These are phyloP conservation scores for Botrytis elliptica DNA, from an alignment of 2,329 filamentous ascomycete genomes.

Conservation along the genomic window DNA sequence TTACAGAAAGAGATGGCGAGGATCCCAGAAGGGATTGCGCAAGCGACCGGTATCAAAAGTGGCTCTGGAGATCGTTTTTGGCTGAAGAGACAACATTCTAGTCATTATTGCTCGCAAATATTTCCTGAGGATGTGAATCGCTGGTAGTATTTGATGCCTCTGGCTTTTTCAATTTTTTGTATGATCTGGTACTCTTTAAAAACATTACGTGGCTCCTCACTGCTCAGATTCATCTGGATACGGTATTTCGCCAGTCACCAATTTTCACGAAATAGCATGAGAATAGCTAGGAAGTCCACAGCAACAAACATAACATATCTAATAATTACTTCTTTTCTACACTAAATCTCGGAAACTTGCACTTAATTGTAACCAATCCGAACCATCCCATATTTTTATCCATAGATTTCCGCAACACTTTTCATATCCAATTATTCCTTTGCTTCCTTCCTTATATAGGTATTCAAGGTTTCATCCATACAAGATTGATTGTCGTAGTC, in stretches of 20 bases:
- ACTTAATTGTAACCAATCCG: too few relatives aligned
- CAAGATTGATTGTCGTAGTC: neutral
- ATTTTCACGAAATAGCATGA: neutral
- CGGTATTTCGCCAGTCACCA: too few relatives aligned
- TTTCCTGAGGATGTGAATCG: neutral
- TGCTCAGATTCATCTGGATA: too few relatives aligned
- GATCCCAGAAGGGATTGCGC: neutral
- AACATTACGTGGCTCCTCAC: neutral
- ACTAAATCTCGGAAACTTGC: neutral
- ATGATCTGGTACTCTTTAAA: neutral
- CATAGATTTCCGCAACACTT: neutral
- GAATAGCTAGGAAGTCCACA: neutral
- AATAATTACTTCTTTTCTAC: neutral
- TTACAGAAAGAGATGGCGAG: rapidly evolving
- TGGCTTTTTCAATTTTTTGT: neutral
- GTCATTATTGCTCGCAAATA: neutral
- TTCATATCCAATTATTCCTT: neutral
- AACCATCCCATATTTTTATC: neutral
- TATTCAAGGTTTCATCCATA: neutral
- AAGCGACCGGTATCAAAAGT: neutral
- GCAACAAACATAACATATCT: neutral
- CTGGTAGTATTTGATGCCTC: neutral
- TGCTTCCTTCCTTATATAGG: neutral
- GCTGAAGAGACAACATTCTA: neutral
- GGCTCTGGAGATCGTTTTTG: neutral